Evolutionary conservation across 306 rosid genomes (phyloP).

Genomic region (Pyrus bretschneideri): DNA sequence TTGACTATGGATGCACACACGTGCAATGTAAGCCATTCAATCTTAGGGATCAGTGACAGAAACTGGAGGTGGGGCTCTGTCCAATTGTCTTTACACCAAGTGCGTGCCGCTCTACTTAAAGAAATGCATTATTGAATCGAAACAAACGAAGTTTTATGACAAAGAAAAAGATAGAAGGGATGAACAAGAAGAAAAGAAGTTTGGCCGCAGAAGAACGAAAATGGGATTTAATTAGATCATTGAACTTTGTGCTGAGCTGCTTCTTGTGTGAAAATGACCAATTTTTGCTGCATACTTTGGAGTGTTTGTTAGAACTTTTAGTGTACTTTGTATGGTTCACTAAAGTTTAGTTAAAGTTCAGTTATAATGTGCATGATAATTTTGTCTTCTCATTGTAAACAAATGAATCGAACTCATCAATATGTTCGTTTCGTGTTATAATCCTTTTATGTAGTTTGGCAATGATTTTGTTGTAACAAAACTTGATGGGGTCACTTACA

Average conservation of each 20-base stretch:
- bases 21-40: slow-evolving; percentile 28
- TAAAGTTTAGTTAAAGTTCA: slow-evolving; percentile 24
- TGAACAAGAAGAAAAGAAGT: neutral
- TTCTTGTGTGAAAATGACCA: slow-evolving; percentile 21
- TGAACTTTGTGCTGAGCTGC: slow-evolving; percentile 31
- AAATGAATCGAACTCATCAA: slow-evolving; percentile 4
- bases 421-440: neutral
- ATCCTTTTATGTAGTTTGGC: neutral
- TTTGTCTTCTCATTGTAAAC: slow-evolving; percentile 14
- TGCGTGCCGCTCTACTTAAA: neutral
- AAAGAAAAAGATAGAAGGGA: neutral
- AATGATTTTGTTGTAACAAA: neutral
- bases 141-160: neutral
- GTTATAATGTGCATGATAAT: slow-evolving; percentile 7
- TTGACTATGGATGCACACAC: slow-evolving; percentile 14
- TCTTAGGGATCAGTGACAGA: slow-evolving; percentile 18
- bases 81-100: slow-evolving; percentile 12
- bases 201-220: slow-evolving; percentile 10
- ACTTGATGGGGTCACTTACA: neutral
- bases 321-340: slow-evolving; percentile 11
- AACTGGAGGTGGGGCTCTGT: neutral
- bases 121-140: neutral
- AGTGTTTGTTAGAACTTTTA: neutral
- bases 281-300: neutral
- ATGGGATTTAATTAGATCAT: slow-evolving; percentile 12